Conservation (phyloP, 2,329 filamentous ascomycete species). For the Ceratocystis papillata region DNA sequence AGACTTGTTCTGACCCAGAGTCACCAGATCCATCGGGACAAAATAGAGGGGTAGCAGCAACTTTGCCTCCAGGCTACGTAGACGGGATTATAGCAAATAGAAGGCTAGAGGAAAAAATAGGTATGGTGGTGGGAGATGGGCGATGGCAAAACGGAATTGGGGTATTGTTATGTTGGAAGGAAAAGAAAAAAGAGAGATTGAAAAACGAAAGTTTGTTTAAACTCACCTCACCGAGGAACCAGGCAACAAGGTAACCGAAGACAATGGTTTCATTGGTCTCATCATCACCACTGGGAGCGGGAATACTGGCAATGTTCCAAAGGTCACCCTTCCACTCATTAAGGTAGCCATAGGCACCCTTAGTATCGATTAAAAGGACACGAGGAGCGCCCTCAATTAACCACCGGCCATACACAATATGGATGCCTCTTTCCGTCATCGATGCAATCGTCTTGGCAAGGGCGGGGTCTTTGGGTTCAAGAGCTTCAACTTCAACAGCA, state of each 20-base stretch:
- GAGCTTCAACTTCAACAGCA: constrained; percentile 92
- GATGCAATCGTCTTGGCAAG: constrained; percentile 73
- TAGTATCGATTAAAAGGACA: constrained; percentile 88
- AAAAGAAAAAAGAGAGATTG: background rate
- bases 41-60: constrained; percentile 11
- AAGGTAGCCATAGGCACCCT: constrained; percentile 80
- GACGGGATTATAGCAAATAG: background rate
- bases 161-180: background rate
- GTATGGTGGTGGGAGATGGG: background rate
- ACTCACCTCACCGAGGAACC: constrained; percentile 91
- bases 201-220: background rate
- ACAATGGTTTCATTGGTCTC: constrained; percentile 97
- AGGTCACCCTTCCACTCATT: constrained; percentile 96
- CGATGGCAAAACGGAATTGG: background rate
- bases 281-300: constrained; percentile 79
- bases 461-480: constrained; percentile 71
- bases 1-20: constrained; percentile 16
- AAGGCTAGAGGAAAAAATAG: background rate
- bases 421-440: constrained; percentile 86
- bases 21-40: constrained; percentile 3
- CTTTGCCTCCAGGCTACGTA: background rate
- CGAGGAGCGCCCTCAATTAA: constrained; percentile 91
- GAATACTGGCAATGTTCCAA: constrained; percentile 86
- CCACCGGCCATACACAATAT: constrained; percentile 89
- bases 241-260: constrained; percentile 92